A percentile compares a stretch with the other conserved stretches of the same genome.
phyloP scores from a whole-genome alignment of 2,329 filamentous ascomycete genomes.

The Microdochium bolleyi region DNA sequence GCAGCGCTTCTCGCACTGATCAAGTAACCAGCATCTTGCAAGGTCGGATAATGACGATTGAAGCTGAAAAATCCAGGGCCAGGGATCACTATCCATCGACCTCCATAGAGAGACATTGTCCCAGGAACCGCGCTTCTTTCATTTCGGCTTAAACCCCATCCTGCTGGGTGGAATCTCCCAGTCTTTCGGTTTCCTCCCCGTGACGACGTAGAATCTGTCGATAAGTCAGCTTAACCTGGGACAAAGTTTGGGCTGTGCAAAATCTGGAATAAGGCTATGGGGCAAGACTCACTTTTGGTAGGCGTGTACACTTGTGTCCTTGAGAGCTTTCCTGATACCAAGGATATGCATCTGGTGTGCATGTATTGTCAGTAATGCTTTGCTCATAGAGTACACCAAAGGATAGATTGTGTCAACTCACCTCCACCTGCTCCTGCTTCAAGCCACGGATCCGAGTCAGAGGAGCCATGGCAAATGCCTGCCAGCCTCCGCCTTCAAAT shows the following conservation, averaged over 20 bases:
- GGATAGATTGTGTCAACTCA: slow-evolving; percentile 12
- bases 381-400: not conserved
- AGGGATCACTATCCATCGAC: no score
- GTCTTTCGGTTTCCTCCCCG: slow-evolving; percentile 38
- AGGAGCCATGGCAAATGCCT: slow-evolving; percentile 32
- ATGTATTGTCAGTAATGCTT: slow-evolving; percentile 5
- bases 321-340: slow-evolving; percentile 37
- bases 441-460: slow-evolving; percentile 31
- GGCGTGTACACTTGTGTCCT: slow-evolving; percentile 36
- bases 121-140: no score
- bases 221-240: slow-evolving; percentile 2
- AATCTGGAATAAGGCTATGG: no score
- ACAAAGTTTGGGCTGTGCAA: no score
- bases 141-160: not conserved
- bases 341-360: slow-evolving; percentile 34
- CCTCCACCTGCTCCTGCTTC: slow-evolving; percentile 40
- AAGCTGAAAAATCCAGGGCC: no score
- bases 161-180: slow-evolving; percentile 15
- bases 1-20: no score
- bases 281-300: slow-evolving; percentile 26
- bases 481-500: slow-evolving; percentile 28
- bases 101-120: no score
- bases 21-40: no score
- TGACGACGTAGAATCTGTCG: slow-evolving; percentile 34
- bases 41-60: no score